phyloP scores from a whole-genome alignment of 225 moss, liverwort and hornwort genomes.

The Climacium dendroides region DNA sequence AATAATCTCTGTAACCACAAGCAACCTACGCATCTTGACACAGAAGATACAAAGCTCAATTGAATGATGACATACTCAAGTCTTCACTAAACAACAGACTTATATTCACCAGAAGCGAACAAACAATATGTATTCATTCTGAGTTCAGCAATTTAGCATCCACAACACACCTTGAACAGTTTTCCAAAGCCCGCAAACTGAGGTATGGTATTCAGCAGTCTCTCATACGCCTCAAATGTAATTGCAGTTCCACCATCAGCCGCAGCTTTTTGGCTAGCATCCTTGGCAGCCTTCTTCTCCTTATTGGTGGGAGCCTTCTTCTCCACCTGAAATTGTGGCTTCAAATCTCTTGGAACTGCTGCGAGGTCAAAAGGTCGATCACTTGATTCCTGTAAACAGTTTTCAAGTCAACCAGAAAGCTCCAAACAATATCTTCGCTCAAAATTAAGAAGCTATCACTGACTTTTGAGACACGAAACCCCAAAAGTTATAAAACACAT shows the following conservation, averaged over 20 bases:
- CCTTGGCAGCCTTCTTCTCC: slow-evolving; percentile 62
- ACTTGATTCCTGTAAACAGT: slow-evolving; percentile 41
- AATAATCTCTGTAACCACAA: not conserved
- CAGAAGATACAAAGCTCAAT: not conserved
- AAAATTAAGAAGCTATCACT: not conserved
- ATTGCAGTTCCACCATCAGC: slow-evolving; percentile 43
- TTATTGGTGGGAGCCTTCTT: slow-evolving; percentile 67
- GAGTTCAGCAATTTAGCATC: not conserved
- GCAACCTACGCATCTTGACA: not conserved
- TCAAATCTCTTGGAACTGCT: slow-evolving; percentile 57
- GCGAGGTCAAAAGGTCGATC: slow-evolving; percentile 66
- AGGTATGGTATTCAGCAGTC: slow-evolving; percentile 56
- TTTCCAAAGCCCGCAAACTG: slow-evolving; percentile 74
- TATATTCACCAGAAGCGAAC: not conserved
- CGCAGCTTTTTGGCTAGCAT: slow-evolving; percentile 39
- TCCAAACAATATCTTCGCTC: not conserved
- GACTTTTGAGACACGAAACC: not conserved
- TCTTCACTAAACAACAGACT: not conserved
- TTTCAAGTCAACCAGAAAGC: not conserved
- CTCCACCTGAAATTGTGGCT: slow-evolving; percentile 45
- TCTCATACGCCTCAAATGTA: slow-evolving; percentile 58
- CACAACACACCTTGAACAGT: slow-evolving; percentile 61
- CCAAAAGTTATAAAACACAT: not conserved
- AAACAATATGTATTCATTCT: not conserved
- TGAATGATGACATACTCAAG: not conserved